These are phyloP conservation scores for Mimosa bimucronata DNA, from an alignment of 306 rosid genomes.

Conservation along the genomic window DNA sequence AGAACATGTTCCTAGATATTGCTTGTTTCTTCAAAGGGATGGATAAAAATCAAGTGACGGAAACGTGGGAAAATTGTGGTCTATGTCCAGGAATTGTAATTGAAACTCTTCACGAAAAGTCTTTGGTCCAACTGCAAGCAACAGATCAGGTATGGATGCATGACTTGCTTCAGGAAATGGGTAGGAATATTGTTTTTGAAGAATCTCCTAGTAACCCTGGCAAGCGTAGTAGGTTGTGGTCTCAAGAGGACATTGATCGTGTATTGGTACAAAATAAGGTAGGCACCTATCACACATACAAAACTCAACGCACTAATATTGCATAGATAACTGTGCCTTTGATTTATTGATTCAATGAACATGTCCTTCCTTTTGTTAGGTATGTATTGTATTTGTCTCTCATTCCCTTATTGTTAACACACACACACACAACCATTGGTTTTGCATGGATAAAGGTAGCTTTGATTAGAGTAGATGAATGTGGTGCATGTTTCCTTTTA, in stretches of 20 bases:
- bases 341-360: not conserved
- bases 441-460: not conserved
- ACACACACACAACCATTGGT: not conserved
- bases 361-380: too few species aligned
- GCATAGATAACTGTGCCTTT: not conserved
- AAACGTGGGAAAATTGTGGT: not conserved
- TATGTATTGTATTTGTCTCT: too few species aligned
- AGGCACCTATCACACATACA: not conserved
- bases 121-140: not conserved
- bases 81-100: not conserved
- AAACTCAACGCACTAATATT: not conserved
- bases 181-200: constrained; percentile 20
- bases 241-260: constrained; percentile 20
- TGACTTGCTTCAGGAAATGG: constrained; percentile 31
- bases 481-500: too few species aligned
- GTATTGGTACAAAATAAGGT: constrained; percentile 28
- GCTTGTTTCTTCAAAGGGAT: constrained; percentile 5
- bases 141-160: constrained; percentile 24
- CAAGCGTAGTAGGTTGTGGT: constrained; percentile 37
- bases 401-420: too few species aligned
- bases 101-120: constrained; percentile 36
- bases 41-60: not conserved
- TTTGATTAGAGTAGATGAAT: too few species aligned
- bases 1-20: constrained; percentile 6
- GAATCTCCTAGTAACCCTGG: constrained; percentile 1